phyloP scores from a whole-genome alignment of 805 yeast species.

The Ogataea trehalophila region DNA sequence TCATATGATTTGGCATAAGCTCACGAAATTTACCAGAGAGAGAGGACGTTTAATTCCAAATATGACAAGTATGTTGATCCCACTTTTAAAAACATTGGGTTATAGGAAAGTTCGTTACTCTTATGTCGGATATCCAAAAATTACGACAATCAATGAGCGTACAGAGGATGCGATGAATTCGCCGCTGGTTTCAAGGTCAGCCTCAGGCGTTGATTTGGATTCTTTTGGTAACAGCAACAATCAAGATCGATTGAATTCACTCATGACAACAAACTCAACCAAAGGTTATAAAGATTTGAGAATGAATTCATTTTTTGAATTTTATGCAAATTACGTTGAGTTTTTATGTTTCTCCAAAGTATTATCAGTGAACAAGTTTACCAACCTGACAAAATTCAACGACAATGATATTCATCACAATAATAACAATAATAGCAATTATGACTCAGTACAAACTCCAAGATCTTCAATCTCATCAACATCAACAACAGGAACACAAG shows the following conservation, averaged over 20 bases:
- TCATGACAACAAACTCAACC: background rate
- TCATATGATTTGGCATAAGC: slow-evolving; percentile 17
- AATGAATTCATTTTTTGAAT: slow-evolving; percentile 27
- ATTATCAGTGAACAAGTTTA: slow-evolving; percentile 13
- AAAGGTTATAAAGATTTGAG: slow-evolving; percentile 24
- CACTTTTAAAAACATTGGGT: slow-evolving; percentile 20
- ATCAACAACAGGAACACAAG: background rate
- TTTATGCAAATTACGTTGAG: slow-evolving; percentile 27
- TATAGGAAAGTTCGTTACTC: slow-evolving; percentile 22
- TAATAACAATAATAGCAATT: background rate
- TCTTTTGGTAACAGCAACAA: background rate
- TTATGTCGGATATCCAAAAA: slow-evolving; percentile 25
- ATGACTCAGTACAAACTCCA: background rate
- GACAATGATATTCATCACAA: background rate
- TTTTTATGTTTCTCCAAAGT: slow-evolving; percentile 19
- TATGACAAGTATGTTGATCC: slow-evolving; percentile 17
- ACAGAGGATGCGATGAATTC: slow-evolving; percentile 7
- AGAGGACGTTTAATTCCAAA: slow-evolving; percentile 13
- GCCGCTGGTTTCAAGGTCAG: background rate
- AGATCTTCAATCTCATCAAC: slow-evolving; percentile 1
- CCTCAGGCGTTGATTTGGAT: slow-evolving; percentile 1
- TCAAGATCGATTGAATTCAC: slow-evolving; percentile 2
- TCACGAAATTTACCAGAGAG: slow-evolving; percentile 13
- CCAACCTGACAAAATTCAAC: slow-evolving; percentile 10
- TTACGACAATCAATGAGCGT: slow-evolving; percentile 13